A percentile compares a stretch with the other conserved stretches of the same genome.
Conservation (phyloP, 2,329 filamentous ascomycete species). For the Verticillium longisporum region DNA sequence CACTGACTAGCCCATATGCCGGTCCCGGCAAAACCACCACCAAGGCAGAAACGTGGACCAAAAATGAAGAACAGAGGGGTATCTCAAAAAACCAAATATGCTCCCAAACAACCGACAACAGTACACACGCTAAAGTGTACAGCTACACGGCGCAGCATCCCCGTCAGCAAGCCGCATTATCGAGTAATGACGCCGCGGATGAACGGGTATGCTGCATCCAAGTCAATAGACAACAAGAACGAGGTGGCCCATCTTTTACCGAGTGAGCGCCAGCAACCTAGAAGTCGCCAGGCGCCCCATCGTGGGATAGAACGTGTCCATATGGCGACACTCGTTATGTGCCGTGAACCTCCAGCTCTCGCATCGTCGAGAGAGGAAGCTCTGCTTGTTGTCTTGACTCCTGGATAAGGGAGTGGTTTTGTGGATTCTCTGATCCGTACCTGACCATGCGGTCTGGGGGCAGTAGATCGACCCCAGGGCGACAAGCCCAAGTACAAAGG, state of each 20-base stretch:
- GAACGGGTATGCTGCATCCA: background rate
- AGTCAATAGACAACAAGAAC: background rate
- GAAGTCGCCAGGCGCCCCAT: conserved; percentile 3
- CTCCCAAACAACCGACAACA: conserved; percentile 6
- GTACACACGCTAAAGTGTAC: conserved; percentile 4
- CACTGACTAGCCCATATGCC: conserved; percentile 1
- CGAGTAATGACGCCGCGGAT: background rate
- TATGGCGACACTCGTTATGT: conserved; percentile 2
- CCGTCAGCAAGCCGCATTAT: background rate
- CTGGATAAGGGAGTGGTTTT: conserved; percentile 2
- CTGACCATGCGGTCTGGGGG: background rate
- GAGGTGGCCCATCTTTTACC: conserved; percentile 2
- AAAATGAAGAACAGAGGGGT: conserved; percentile 11
- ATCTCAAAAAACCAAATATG: conserved; percentile 12
- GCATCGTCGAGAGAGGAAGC: background rate
- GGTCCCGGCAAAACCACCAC: background rate
- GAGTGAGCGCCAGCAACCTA: conserved; percentile 3
- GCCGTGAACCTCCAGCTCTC: background rate
- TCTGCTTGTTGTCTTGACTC: conserved; percentile 1
- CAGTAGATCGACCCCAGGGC: background rate
- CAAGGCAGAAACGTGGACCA: background rate
- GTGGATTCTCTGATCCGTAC: conserved; percentile 3
- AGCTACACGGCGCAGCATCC: conserved; percentile 3
- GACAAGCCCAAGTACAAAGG: conserved; percentile 1
- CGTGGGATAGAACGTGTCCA: background rate